Evolutionary conservation across 2,329 filamentous ascomycete species (phyloP).

Genomic region (Fusarium acutatum): DNA sequence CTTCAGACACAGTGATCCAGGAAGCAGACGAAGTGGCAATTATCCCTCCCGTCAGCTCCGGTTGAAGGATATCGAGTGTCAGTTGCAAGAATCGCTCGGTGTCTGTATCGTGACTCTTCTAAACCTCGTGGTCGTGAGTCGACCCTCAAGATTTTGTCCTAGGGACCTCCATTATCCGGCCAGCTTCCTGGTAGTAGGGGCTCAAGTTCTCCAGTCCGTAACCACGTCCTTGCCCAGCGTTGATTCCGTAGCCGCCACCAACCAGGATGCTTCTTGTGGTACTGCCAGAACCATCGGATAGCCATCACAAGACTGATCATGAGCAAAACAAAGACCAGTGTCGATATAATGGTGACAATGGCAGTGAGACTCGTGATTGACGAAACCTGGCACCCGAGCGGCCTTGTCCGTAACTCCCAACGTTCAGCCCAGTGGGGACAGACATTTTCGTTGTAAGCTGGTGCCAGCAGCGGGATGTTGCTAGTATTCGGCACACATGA

Average conservation of each 20-base stretch:
- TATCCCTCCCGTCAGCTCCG: slow-evolving; percentile 88
- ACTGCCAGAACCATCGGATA: slow-evolving; percentile 32
- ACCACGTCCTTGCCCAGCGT: slow-evolving; percentile 21
- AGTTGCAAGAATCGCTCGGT: slow-evolving; percentile 18
- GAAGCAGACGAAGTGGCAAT: slow-evolving; percentile 86
- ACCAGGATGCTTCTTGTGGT: slow-evolving; percentile 30
- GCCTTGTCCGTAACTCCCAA: slow-evolving; percentile 50
- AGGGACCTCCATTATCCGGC: neutral
- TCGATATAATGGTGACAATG: slow-evolving; percentile 41
- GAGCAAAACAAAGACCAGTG: slow-evolving; percentile 41
- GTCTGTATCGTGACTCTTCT: neutral
- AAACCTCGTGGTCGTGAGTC: slow-evolving; percentile 12
- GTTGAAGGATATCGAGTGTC: slow-evolving; percentile 55
- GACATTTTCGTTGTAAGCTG: slow-evolving; percentile 58
- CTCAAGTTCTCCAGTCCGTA: slow-evolving; percentile 42
- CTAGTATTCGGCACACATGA: slow-evolving; percentile 63
- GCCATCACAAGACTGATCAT: slow-evolving; percentile 33
- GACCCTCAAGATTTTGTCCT: neutral
- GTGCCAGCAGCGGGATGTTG: slow-evolving; percentile 57
- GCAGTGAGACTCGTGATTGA: slow-evolving; percentile 46
- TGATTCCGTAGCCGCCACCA: slow-evolving; percentile 25
- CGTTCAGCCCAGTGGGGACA: slow-evolving; percentile 60
- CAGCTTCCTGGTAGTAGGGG: slow-evolving; percentile 40
- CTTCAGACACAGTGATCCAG: slow-evolving; percentile 61
- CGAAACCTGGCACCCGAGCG: slow-evolving; percentile 49